Percentiles rank a stretch among this genome's conserved stretches.
These are phyloP conservation scores for Pisolithus sp. DNA, from an alignment of 768 basidiomycete species.

Conservation along the genomic window DNA sequence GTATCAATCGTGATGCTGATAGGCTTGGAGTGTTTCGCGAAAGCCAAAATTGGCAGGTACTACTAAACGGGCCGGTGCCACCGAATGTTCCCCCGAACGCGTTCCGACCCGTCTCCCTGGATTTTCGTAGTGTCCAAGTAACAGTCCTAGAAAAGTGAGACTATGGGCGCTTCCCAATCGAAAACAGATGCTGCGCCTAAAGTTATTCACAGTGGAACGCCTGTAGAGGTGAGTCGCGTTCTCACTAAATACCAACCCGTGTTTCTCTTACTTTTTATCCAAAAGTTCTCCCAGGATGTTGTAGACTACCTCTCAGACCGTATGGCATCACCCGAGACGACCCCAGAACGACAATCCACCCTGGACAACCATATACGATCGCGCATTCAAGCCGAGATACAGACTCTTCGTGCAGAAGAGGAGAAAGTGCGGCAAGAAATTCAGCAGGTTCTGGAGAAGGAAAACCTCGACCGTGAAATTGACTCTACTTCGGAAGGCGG, in stretches of 20 bases:
- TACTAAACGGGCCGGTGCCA: too few relatives aligned
- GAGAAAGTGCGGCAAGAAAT: slow-evolving; percentile 66
- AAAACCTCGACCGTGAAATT: slow-evolving; percentile 77
- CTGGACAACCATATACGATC: slow-evolving; percentile 70
- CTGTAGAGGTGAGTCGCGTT: slow-evolving; percentile 41
- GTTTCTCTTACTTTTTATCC: slow-evolving; percentile 4
- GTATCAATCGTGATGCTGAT: too few relatives aligned
- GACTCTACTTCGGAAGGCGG: slow-evolving; percentile 27
- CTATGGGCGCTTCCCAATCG: slow-evolving; percentile 71
- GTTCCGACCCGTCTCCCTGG: too few relatives aligned
- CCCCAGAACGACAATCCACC: slow-evolving; percentile 63
- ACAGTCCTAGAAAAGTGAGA: slow-evolving; percentile 20
- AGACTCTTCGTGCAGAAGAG: slow-evolving; percentile 62
- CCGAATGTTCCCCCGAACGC: not conserved
- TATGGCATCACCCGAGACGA: slow-evolving; percentile 49
- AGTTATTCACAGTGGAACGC: slow-evolving; percentile 48
- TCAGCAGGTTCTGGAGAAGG: slow-evolving; percentile 73
- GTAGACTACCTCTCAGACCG: slow-evolving; percentile 73
- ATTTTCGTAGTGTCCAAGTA: too few relatives aligned
- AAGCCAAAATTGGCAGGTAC: too few relatives aligned
- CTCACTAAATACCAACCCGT: not conserved
- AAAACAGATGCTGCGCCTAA: slow-evolving; percentile 48
- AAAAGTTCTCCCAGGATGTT: slow-evolving; percentile 77
- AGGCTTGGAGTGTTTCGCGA: too few relatives aligned
- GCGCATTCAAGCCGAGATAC: slow-evolving; percentile 64